Evolutionary conservation across 2,329 filamentous ascomycete species (phyloP), one percentile per base, ranked within the genome.

Genomic region (Curvularia eragrostidis): DNA sequence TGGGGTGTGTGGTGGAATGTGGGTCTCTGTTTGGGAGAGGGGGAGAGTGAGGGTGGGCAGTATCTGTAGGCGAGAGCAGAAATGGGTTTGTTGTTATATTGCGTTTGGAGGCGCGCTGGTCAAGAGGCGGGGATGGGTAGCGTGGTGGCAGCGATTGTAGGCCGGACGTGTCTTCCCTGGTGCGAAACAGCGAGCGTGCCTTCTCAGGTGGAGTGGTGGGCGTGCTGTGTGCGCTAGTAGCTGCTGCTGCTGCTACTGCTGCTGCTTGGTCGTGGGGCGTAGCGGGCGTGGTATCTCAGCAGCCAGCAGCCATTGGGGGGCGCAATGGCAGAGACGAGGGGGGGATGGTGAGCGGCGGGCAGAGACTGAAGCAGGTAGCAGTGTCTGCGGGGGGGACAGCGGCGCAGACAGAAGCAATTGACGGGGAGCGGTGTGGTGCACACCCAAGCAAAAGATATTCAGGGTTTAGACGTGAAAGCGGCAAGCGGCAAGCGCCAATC

Each of bases 401-500:
- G 43, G 32, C 50, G 26, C 51, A 24, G 55, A 34, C 19, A 64
- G 62, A 55, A 64, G 62, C 39, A 65, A 65, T 68, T 60, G 64
- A 65, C 60, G 67, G 58, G 63, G 58, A 66, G 71, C 68, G 70
- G 70, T 73, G 70, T 71, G 69, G 59, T 61, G 32, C n/a, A 36
- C 57, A 24, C 57, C 59, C 56, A 54, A 62, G 59, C 57, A 66
- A 55, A 58, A 58, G 54, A 63, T 57, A 51, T 65, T 65, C 64
- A 65, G 69, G 66, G 63, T 69, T 66, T 52, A 56, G 59, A 64
- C 56, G 59, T 65, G 63, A 62, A 63, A 55, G 48, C 10, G 49
- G 68, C n/a, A n/a, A n/a, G n/a, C n/a, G n/a, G 66, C 66, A 68
- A 69, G 66, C 64, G 66, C 68, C 56, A 53, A 67, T 66, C 46